phyloP scores from a whole-genome alignment of 1,284 basidiomycete species.

The Pseudozyma hubeiensis region DNA sequence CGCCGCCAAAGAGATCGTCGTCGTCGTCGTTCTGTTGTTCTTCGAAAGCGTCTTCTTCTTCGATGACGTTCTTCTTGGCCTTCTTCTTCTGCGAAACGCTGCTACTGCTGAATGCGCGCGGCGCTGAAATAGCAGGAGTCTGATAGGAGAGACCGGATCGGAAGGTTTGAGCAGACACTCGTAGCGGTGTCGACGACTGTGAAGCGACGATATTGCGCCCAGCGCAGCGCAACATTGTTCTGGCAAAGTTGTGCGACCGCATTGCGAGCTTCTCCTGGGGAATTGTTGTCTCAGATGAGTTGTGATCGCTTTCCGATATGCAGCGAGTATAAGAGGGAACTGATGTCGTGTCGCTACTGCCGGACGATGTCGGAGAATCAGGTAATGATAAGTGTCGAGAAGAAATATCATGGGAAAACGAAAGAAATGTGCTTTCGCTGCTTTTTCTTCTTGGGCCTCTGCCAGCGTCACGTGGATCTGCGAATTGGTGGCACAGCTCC shows the following conservation, averaged over 20 bases:
- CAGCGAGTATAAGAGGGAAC: too few relatives aligned
- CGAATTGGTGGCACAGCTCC: background rate
- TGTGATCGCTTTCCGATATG: too few relatives aligned
- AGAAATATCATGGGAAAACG: background rate
- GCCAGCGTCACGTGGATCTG: slow-evolving; percentile 31
- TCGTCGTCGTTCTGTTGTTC: slow-evolving; percentile 15
- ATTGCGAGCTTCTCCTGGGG: slow-evolving; percentile 7
- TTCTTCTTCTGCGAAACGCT: slow-evolving; percentile 31
- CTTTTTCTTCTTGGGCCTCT: slow-evolving; percentile 4
- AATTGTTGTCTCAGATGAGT: too few relatives aligned
- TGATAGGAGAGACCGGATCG: too few relatives aligned
- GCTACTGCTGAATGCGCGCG: slow-evolving; percentile 22
- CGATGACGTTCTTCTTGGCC: slow-evolving; percentile 26
- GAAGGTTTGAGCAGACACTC: background rate
- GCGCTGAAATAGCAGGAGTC: background rate
- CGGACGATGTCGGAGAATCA: too few relatives aligned
- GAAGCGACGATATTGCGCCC: slow-evolving; percentile 5
- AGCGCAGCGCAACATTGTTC: slow-evolving; percentile 23
- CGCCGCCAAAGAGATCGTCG: slow-evolving; percentile 34
- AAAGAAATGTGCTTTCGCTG: background rate
- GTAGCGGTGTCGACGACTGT: background rate
- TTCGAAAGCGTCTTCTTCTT: slow-evolving; percentile 20
- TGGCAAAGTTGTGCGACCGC: slow-evolving; percentile 39
- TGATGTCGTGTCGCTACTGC: too few relatives aligned
- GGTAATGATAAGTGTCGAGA: too few relatives aligned